Evolutionary conservation across 106 monocot genomes (phyloP).

Genomic region (Alisma plantagoaquatica): DNA sequence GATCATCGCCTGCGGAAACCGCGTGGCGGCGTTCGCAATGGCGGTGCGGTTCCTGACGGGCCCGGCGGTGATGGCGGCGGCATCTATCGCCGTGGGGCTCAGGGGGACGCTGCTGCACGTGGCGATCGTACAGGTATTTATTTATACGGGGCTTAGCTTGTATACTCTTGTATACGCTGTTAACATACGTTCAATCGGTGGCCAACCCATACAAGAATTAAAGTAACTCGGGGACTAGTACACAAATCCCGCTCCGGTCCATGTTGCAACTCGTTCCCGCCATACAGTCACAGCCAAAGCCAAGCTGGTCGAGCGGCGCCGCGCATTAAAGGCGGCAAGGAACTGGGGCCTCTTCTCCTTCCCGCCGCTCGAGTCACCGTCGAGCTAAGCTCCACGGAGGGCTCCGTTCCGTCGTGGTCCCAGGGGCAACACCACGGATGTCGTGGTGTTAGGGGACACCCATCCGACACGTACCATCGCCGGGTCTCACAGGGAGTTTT

Average conservation of each 20-base stretch:
- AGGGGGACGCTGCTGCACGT: constrained; percentile 14
- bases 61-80: constrained; percentile 25
- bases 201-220: too few species aligned
- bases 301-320: neutral
- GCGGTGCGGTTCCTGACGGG: constrained; percentile 17
- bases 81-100: constrained; percentile 8
- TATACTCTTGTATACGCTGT: too few species aligned
- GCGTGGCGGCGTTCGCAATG: constrained; percentile 12
- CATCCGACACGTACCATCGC: neutral
- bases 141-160: too few species aligned
- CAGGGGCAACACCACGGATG: neutral
- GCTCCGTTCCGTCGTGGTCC: neutral
- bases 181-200: too few species aligned
- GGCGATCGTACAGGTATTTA: constrained; percentile 19
- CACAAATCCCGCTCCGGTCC: too few species aligned
- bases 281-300: too few species aligned
- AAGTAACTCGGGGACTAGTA: too few species aligned
- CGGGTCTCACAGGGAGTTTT: too few species aligned
- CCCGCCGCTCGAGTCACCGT: neutral
- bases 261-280: too few species aligned
- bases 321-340: neutral
- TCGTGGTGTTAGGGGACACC: neutral
- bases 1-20: constrained; percentile 23
- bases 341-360: neutral
- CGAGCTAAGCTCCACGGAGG: neutral